Conservation (phyloP, 2,329 filamentous ascomycete species). For the Trichoderma asperellum region DNA sequence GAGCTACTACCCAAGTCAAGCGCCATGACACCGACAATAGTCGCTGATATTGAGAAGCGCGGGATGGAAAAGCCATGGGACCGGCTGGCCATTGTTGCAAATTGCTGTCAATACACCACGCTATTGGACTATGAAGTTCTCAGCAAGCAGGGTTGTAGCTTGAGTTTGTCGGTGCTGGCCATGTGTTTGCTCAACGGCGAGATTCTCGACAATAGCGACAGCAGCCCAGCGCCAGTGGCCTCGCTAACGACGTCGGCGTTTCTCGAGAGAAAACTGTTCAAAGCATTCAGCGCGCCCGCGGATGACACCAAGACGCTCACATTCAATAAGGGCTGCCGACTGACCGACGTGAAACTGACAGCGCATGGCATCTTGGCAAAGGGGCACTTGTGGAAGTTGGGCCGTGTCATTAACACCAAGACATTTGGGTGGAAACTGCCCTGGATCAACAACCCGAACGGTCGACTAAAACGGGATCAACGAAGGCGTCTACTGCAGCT, state of each 20-base stretch:
- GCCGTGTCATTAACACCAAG: constrained; percentile 25
- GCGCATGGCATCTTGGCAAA: constrained; percentile 31
- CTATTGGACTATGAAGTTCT: constrained; percentile 32
- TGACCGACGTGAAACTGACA: constrained; percentile 32
- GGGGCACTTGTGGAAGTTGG: constrained; percentile 38
- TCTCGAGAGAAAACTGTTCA: no score
- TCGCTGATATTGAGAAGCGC: constrained; percentile 35
- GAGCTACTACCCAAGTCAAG: constrained; percentile 4
- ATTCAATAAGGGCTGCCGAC: constrained; percentile 37
- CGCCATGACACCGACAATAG: constrained; percentile 37
- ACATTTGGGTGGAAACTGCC: no score
- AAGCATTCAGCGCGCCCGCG: no score
- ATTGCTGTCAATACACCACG: constrained; percentile 45
- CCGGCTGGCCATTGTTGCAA: constrained; percentile 39
- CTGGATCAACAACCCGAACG: no score
- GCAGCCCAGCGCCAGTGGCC: not conserved
- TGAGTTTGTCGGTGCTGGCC: constrained; percentile 37
- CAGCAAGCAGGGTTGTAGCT: constrained; percentile 28
- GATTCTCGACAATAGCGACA: constrained; percentile 42
- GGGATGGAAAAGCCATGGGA: constrained; percentile 36
- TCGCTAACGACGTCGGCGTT: constrained; percentile 11
- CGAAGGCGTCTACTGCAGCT: no score
- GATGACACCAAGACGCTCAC: constrained; percentile 30
- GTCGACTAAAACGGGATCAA: no score
- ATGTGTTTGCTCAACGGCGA: constrained; percentile 41